These are phyloP conservation scores for Talaromyces islandicus DNA, from an alignment of 2,329 filamentous ascomycete species.

Conservation along the genomic window DNA sequence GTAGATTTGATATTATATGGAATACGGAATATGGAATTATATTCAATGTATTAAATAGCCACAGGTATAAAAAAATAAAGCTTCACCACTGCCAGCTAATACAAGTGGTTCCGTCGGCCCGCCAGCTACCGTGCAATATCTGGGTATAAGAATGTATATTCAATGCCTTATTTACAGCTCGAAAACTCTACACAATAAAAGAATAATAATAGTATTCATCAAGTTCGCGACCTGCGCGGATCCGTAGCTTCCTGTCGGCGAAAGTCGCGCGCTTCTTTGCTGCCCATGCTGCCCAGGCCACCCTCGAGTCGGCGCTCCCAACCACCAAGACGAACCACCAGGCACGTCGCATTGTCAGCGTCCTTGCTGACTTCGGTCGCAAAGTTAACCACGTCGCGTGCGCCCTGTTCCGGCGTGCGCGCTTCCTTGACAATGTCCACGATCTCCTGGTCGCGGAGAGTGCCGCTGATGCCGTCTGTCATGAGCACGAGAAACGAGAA, in stretches of 20 bases:
- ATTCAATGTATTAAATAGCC: background rate
- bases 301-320: constrained; percentile 67
- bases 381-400: constrained; percentile 72
- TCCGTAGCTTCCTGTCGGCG: constrained; percentile 73
- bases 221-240: constrained; percentile 63
- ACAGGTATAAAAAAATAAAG: no score
- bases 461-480: constrained; percentile 82
- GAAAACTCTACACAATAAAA: background rate
- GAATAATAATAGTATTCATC: constrained; percentile 10
- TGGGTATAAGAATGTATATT: background rate
- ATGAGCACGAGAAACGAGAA: constrained; percentile 86
- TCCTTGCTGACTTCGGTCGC: constrained; percentile 73
- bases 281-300: constrained; percentile 80
- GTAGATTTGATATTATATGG: no score
- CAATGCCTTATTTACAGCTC: background rate
- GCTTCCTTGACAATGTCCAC: constrained; percentile 95
- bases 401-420: constrained; percentile 79
- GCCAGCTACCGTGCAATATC: background rate
- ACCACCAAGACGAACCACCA: constrained; percentile 58
- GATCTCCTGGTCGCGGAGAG: constrained; percentile 85
- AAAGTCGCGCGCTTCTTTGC: constrained; percentile 84
- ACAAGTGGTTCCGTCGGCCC: background rate
- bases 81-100: no score
- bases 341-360: constrained; percentile 59
- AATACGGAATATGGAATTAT: background rate